Conservation (phyloP, 139 green algal genomes). For the Gonium pectorale region DNA sequence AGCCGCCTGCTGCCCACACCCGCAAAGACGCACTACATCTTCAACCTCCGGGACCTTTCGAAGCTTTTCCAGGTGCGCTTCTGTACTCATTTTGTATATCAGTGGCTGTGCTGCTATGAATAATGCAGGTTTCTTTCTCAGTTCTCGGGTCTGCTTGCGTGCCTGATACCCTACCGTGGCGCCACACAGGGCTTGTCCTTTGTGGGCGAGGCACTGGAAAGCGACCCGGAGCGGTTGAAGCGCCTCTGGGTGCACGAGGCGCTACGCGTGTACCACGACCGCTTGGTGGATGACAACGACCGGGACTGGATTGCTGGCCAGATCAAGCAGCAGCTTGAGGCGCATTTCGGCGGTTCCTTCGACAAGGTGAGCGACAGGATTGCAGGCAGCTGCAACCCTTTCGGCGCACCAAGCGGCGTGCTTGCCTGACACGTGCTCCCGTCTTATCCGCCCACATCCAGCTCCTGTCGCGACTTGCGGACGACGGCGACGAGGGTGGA, state of each 20-base stretch:
- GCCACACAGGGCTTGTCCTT: constrained; percentile 35
- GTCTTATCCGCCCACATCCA: too few species aligned
- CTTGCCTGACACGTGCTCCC: too few species aligned
- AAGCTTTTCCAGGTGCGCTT: constrained; percentile 70
- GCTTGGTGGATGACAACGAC: constrained; percentile 75
- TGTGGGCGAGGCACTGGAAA: constrained; percentile 33
- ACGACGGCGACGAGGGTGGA: not conserved
- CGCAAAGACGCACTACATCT: constrained; percentile 84
- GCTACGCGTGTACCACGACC: constrained; percentile 80
- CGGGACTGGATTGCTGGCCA: constrained; percentile 62
- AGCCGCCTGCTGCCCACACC: constrained; percentile 73
- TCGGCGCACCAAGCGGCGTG: too few species aligned
- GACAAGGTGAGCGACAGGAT: constrained; percentile 7
- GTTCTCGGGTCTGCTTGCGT: too few species aligned
- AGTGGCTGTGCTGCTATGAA: too few species aligned
- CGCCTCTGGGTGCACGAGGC: constrained; percentile 48
- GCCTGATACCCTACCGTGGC: too few species aligned
- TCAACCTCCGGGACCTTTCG: constrained; percentile 85
- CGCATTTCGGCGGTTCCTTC: constrained; percentile 28
- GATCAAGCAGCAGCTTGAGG: constrained; percentile 13
- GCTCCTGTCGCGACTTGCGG: constrained; percentile 15
- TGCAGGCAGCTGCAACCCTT: too few species aligned
- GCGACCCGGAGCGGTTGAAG: constrained; percentile 10
- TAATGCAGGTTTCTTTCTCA: too few species aligned
- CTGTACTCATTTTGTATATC: too few species aligned